Base-by-base conservation (phyloP, 2,329 filamentous ascomycete genomes). In the Amesomyces nigricolor region DNA sequence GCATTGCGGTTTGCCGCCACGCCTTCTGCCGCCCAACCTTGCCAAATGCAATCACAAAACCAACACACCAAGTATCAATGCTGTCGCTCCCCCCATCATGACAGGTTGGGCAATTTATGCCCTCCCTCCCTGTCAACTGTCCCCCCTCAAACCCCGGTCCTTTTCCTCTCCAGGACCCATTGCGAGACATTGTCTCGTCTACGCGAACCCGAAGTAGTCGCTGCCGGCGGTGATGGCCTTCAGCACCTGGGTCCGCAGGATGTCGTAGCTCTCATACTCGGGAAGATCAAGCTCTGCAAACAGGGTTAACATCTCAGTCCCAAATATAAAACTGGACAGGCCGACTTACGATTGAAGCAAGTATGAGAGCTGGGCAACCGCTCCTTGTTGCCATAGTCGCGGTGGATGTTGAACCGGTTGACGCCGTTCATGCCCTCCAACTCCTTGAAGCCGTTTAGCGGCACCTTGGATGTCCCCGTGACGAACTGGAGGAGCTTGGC, bases 371-470 rank as follows among this genome's bases (percentile, higher is more conserved):
- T 95, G 54, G 94, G 94, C 62, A 99, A 80, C 63, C 94, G 88
- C 68, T 96, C 89, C 74, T 96, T 97, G 77, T 88, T 92, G 65
- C 92, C 91, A 73, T 95, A 96, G 72, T 97, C 94, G 62, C 94
- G 90, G 70, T 99, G 94, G 61, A 99, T 97, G 71, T 97, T 99
- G 84, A 99, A 99, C 62, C 90, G 86, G 72, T 88, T 96, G 71
- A 97, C 86, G 39, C 94, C 94, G 68, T 99, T 97, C 94, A 99
- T 99, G 63, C 94, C 95, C 75, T 99, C 95, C 6, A 99, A 82
- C 72, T 99, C 94, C 75, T 96, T 96, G 80, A 99, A 99, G 11
- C 94, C 94, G 65, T 99, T 99, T 48, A 99, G 83, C 39, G 94
- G 94, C 46, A 99, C 95, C 75, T 99, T 99, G 71, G 89, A 95